Evolutionary conservation across 148 eudicot species (phyloP).

Genomic region (Rhododendron molle): DNA sequence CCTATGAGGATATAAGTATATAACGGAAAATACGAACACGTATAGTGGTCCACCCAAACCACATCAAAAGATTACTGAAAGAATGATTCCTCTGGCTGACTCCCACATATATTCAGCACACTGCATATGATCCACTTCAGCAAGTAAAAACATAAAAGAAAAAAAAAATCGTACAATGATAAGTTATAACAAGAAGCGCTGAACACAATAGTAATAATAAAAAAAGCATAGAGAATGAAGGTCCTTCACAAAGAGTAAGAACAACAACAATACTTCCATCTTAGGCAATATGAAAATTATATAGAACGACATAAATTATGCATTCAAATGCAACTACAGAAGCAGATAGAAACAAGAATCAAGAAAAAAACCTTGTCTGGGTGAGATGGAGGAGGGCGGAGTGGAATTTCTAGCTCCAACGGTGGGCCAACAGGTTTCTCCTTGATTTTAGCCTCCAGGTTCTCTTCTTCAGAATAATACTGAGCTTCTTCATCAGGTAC

Average conservation of each 20-base stretch:
- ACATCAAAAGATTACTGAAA: neutral
- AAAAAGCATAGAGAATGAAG: neutral
- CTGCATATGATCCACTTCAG: neutral
- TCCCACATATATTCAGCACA: neutral
- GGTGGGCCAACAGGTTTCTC: constrained; percentile 91
- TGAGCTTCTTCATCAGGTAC: constrained; percentile 76
- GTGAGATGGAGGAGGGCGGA: constrained; percentile 82
- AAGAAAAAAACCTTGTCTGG: constrained; percentile 58
- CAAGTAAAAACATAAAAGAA: neutral
- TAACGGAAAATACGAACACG: no score
- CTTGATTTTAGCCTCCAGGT: constrained; percentile 50
- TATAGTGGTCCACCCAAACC: neutral
- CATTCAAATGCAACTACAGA: neutral
- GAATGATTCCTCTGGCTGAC: neutral
- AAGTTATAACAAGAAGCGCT: neutral
- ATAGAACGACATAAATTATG: neutral
- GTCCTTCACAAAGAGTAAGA: neutral
- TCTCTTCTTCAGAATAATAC: constrained; percentile 85
- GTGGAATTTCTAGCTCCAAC: constrained; percentile 81
- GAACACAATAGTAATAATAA: neutral
- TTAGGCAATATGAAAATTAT: neutral
- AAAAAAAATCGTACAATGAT: neutral
- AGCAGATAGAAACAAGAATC: constrained; percentile 2
- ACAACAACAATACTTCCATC: neutral
- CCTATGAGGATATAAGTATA: neutral